Conservation (phyloP, 805 yeast species). For the Zygoascus bituminiphila region DNA sequence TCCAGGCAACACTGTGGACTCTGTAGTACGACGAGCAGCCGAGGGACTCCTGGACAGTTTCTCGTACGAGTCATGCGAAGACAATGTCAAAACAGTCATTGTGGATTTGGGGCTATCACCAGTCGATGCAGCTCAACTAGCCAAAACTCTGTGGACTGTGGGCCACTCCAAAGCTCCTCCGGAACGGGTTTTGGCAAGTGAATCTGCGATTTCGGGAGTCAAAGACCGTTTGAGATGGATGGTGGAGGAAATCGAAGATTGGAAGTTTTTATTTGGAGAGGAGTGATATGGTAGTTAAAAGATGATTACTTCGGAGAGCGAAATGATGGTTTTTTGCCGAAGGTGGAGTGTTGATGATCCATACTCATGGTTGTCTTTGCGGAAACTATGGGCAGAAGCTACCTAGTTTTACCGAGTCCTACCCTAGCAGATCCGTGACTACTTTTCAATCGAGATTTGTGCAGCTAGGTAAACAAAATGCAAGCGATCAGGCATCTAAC, state of each 20-base stretch:
- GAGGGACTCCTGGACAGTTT: conserved; percentile 28
- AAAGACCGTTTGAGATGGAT: conserved; percentile 25
- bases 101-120: conserved; percentile 16
- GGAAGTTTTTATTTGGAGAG: conserved; percentile 27
- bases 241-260: conserved; percentile 31
- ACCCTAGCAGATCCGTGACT: too few relatives aligned
- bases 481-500: too few relatives aligned
- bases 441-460: too few relatives aligned
- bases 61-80: conserved; percentile 21
- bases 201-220: conserved; percentile 22
- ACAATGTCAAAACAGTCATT: conserved; percentile 12
- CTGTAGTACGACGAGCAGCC: conserved; percentile 26
- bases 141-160: conserved; percentile 23
- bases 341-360: too few relatives aligned
- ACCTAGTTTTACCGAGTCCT: too few relatives aligned
- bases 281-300: too few relatives aligned
- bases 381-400: too few relatives aligned
- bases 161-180: conserved; percentile 25
- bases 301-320: too few relatives aligned
- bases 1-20: conserved; percentile 25
- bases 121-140: conserved; percentile 18
- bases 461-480: too few relatives aligned
- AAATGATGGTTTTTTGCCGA: too few relatives aligned
- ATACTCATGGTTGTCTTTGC: too few relatives aligned
- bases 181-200: conserved; percentile 21